phyloP scores from a whole-genome alignment of 1,139 yeast genomes.

The Pneumocystis carinii region DNA sequence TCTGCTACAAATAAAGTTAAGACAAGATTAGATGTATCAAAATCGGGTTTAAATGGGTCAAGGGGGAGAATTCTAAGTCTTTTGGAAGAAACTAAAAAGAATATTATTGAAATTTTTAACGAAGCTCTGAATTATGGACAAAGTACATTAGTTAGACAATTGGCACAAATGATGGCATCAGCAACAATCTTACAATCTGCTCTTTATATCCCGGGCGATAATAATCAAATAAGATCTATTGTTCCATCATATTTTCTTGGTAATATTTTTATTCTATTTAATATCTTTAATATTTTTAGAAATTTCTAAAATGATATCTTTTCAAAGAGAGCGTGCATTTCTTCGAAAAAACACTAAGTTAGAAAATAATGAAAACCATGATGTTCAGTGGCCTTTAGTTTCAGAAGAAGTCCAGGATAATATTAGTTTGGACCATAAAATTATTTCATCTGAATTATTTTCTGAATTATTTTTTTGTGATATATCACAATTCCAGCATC shows the following conservation, averaged over 20 bases:
- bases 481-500: constrained; percentile 17
- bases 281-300: not conserved
- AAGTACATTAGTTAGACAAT: not conserved
- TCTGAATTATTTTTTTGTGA: constrained; percentile 8
- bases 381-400: not conserved
- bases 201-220: not conserved
- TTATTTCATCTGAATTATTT: not conserved
- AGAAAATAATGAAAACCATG: not conserved
- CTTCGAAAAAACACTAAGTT: not conserved
- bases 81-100: constrained; percentile 1
- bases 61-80: not conserved
- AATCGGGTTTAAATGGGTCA: not conserved
- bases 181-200: not conserved
- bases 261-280: not conserved
- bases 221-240: not conserved
- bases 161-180: not conserved
- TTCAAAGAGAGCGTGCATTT: not conserved
- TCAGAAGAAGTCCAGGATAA: not conserved
- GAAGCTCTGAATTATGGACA: not conserved
- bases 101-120: not conserved
- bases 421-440: not conserved
- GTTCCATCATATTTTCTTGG: not conserved
- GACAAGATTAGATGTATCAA: not conserved
- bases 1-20: not conserved
- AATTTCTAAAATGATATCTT: not conserved